Percentiles rank a stretch among this genome's conserved stretches.
These are phyloP conservation scores for Phytomonas sp. DNA, from an alignment of 208 protist genomes.

Conservation along the genomic window DNA sequence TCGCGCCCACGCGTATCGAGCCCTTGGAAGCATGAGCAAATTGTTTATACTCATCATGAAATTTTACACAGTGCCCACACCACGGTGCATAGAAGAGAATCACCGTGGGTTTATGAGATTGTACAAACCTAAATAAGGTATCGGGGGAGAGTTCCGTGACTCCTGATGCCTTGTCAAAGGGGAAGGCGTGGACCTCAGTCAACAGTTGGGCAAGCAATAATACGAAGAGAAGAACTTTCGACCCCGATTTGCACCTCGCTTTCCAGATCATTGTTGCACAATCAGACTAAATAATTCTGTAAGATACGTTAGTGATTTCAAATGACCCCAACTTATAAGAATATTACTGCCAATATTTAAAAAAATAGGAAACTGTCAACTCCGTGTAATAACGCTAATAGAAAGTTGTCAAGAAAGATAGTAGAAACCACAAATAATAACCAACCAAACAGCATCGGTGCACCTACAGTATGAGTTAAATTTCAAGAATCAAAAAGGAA, in stretches of 20 bases:
- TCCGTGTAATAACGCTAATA: neutral
- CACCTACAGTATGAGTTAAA: neutral
- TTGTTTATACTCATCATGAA: slow-evolving; percentile 82
- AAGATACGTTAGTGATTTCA: slow-evolving; percentile 3
- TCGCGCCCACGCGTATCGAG: slow-evolving; percentile 71
- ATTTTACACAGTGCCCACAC: slow-evolving; percentile 94
- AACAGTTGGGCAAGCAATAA: slow-evolving; percentile 8
- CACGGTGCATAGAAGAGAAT: slow-evolving; percentile 93
- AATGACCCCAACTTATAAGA: neutral
- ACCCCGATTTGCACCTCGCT: neutral
- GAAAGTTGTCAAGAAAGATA: neutral
- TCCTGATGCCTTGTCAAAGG: slow-evolving; percentile 41
- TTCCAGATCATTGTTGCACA: neutral
- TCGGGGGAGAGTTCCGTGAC: slow-evolving; percentile 69
- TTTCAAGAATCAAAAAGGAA: neutral
- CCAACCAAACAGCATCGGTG: neutral
- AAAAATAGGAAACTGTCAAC: neutral
- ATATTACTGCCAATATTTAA: slow-evolving; percentile 4
- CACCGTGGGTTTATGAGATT: slow-evolving; percentile 86
- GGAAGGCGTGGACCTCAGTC: slow-evolving; percentile 24
- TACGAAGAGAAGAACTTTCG: slow-evolving; percentile 12
- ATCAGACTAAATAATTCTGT: neutral
- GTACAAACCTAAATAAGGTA: slow-evolving; percentile 51
- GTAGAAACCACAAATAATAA: neutral
- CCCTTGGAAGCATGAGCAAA: slow-evolving; percentile 73